Evolutionary conservation across 768 basidiomycete genomes (phyloP).

Genomic region (Psilocybe cubensis): DNA sequence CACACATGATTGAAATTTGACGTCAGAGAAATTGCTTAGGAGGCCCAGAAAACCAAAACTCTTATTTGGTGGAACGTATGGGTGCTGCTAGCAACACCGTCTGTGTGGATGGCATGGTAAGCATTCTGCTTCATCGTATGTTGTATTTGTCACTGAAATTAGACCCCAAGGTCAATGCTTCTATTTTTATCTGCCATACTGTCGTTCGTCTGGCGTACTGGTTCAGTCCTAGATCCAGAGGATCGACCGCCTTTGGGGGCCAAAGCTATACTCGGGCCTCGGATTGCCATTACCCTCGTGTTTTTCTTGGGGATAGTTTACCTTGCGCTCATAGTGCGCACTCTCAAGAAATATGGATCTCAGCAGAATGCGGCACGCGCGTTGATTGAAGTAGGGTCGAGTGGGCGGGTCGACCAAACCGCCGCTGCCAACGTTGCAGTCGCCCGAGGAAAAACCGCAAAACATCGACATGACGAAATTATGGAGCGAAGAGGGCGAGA

Average conservation of each 20-base stretch:
- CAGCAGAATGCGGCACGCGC: conserved; percentile 22
- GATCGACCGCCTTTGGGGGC: conserved; percentile 39
- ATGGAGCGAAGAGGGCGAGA: conserved; percentile 32
- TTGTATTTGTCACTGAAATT: neutral
- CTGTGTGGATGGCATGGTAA: conserved; percentile 72
- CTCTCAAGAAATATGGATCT: conserved; percentile 62
- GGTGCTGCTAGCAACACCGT: conserved; percentile 52
- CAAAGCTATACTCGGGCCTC: conserved; percentile 47
- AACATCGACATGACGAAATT: conserved; percentile 17
- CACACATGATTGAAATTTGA: neutral
- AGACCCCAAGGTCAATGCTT: conserved; percentile 58
- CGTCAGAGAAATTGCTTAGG: conserved; percentile 37
- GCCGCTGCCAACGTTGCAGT: neutral
- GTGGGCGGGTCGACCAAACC: neutral
- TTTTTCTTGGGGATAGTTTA: conserved; percentile 65
- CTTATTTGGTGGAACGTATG: conserved; percentile 40
- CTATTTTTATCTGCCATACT: conserved; percentile 66
- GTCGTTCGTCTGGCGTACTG: conserved; percentile 73
- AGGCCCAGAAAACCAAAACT: conserved; percentile 50
- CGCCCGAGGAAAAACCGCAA: neutral
- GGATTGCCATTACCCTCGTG: conserved; percentile 57
- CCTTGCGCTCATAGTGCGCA: conserved; percentile 61
- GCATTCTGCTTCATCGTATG: neutral
- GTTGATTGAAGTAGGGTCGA: conserved; percentile 12
- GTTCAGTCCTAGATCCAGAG: conserved; percentile 45